Base-by-base conservation (phyloP, 2,329 filamentous ascomycete genomes). In the Claviceps arundinis region DNA sequence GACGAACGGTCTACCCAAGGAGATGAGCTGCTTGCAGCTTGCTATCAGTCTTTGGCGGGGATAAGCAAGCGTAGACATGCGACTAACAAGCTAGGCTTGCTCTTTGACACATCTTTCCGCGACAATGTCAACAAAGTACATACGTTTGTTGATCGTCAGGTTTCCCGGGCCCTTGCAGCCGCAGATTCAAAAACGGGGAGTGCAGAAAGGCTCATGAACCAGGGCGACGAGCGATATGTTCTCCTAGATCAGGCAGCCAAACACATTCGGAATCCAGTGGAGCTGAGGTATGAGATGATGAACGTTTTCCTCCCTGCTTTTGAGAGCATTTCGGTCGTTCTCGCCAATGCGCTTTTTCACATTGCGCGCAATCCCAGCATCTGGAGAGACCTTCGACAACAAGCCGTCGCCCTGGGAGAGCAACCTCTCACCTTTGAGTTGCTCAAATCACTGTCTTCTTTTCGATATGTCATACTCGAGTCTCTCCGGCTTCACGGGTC, bases 201-300 rank as follows among this genome's bases (percentile, higher is more conserved):
- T 9, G 48, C 42, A 16, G 44, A 16, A 13, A 43, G 40, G 8
- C 37, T n/a, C 13, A n/a, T 3, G 14, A 30, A 43, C 38, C 17
- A n/a, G 16, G 37, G n/a, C 4, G 17, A 16, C 7, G n/a, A 22
- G 34, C 48, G 48, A 11, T 53, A 53, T 34, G 45, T 53, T 16
- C 44, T 53, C n/a, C 48, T 53, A 9, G 48, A 53, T 24, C 48
- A 53, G 19, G 37, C 43, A n/a, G 52, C 52, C 48, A 53, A 51
- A 30, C 37, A 44, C 2, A 45, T 53, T 4, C 44, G 16, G n/a
- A 45, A 53, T 16, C 48, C 52, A 26, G 14, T 42, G 9, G 30
- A 41, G 19, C 44, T 53, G 37, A 37, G 52, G 22, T 51, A 43
- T 22, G 52, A 53, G 30, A 53, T 50, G 52, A 47, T 53, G 48